phyloP scores from a whole-genome alignment of 805 yeast genomes.

The Metschnikowia baotianmanensis region DNA sequence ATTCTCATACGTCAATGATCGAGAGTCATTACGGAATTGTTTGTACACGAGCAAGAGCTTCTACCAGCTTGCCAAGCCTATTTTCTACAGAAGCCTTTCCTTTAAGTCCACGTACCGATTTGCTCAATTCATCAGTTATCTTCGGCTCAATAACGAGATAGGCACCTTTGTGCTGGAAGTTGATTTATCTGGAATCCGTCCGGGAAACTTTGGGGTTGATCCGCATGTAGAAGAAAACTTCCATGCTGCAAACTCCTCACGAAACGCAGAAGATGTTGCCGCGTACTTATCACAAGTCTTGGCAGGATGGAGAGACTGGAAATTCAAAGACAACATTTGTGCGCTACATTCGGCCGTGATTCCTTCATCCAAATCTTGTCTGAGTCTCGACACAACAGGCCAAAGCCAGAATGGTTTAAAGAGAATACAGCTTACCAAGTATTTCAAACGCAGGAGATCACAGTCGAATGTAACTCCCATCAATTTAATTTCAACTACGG shows the following conservation, averaged over 20 bases:
- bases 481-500: constrained; percentile 4
- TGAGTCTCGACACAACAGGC: constrained; percentile 4
- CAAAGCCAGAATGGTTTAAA: constrained; percentile 1
- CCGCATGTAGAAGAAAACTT: constrained; percentile 10
- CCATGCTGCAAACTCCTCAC: background rate
- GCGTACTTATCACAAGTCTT: constrained; percentile 27
- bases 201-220: constrained; percentile 30
- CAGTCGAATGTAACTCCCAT: constrained; percentile 16
- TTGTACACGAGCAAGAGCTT: constrained; percentile 53
- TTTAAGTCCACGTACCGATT: constrained; percentile 74
- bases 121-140: constrained; percentile 72
- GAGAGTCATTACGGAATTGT: constrained; percentile 37
- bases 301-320: constrained; percentile 95
- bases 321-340: constrained; percentile 66
- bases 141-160: constrained; percentile 54
- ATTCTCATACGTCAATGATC: constrained; percentile 32
- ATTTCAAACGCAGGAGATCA: constrained; percentile 17
- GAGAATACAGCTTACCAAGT: constrained; percentile 16
- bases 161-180: constrained; percentile 55
- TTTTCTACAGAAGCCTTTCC: constrained; percentile 51
- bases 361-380: constrained; percentile 15
- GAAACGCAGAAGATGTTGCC: background rate
- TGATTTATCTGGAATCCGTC: constrained; percentile 52
- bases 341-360: constrained; percentile 25
- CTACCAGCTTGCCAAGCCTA: constrained; percentile 50